These are phyloP conservation scores for Kwoniella shivajii DNA, from an alignment of 1,284 basidiomycete genomes.

Conservation along the genomic window DNA sequence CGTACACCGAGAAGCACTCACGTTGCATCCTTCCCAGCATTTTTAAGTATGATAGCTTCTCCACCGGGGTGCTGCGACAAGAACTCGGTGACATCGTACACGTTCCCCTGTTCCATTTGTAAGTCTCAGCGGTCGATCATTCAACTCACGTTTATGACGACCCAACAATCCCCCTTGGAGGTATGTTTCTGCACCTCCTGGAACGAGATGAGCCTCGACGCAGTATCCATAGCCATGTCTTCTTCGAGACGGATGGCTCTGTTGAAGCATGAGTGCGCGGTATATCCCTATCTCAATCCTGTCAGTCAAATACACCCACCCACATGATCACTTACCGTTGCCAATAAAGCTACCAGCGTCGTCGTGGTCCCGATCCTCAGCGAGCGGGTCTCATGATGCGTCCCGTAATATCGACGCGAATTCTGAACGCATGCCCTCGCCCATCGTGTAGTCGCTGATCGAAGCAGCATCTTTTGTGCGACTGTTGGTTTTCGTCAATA, in stretches of 20 bases:
- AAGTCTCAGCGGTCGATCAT: background rate
- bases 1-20: constrained; percentile 48
- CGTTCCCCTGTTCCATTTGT: constrained; percentile 36
- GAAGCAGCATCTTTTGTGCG: too few species aligned
- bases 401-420: too few species aligned
- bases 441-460: too few species aligned
- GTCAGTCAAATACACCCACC: too few species aligned
- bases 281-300: too few species aligned
- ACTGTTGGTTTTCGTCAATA: too few species aligned
- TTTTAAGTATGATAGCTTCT: constrained; percentile 57
- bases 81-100: constrained; percentile 73
- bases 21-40: constrained; percentile 63
- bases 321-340: background rate
- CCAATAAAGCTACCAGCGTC: too few species aligned
- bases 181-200: constrained; percentile 62
- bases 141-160: constrained; percentile 66
- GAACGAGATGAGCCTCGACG: constrained; percentile 51
- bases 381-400: background rate
- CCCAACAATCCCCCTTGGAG: constrained; percentile 68
- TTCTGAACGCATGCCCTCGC: background rate
- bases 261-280: too few species aligned
- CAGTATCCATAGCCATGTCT: background rate
- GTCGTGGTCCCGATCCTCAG: background rate
- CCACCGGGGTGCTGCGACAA: constrained; percentile 64
- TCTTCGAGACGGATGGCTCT: too few species aligned